phyloP scores from a whole-genome alignment of 1,139 yeast species.

The Blastobotrys indianensis region DNA sequence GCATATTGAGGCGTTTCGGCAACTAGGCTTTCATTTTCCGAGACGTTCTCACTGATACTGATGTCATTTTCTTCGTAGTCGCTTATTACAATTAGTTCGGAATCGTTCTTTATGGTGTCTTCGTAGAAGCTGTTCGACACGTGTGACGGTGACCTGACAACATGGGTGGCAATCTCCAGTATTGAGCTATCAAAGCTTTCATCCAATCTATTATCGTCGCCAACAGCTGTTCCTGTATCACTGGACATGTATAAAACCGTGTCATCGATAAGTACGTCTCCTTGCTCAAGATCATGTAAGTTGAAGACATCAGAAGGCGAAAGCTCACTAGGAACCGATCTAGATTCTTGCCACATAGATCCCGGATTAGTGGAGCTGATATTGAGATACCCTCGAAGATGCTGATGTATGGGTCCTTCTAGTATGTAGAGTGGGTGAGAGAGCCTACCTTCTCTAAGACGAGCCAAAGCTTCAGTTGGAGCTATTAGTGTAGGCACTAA shows the following conservation, averaged over 20 bases:
- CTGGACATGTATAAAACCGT: slow-evolving; percentile 1
- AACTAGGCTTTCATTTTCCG: background rate
- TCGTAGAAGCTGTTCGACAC: too few species aligned
- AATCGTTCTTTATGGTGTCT: too few species aligned
- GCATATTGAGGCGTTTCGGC: slow-evolving; percentile 1
- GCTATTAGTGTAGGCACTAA: background rate
- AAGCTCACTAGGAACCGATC: slow-evolving; percentile 3
- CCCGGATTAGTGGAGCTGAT: background rate
- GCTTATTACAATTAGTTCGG: too few species aligned
- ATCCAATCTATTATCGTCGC: too few species aligned
- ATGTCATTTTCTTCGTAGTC: too few species aligned
- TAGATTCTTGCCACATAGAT: slow-evolving; percentile 3
- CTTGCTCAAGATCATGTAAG: slow-evolving; percentile 3
- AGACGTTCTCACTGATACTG: too few species aligned
- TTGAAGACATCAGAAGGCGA: slow-evolving; percentile 1
- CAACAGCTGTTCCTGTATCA: too few species aligned
- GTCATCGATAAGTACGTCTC: background rate
- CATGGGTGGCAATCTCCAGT: too few species aligned
- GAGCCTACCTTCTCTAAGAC: too few species aligned
- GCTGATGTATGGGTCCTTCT: slow-evolving; percentile 1
- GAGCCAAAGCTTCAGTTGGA: background rate
- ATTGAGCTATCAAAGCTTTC: too few species aligned
- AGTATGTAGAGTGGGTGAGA: too few species aligned
- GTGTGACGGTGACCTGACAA: too few species aligned
- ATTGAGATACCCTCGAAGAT: slow-evolving; percentile 7